Percentiles rank a stretch among this genome's conserved stretches.
These are phyloP conservation scores for Hemileia vastatrix DNA, from an alignment of 1,284 basidiomycete species.

Conservation along the genomic window DNA sequence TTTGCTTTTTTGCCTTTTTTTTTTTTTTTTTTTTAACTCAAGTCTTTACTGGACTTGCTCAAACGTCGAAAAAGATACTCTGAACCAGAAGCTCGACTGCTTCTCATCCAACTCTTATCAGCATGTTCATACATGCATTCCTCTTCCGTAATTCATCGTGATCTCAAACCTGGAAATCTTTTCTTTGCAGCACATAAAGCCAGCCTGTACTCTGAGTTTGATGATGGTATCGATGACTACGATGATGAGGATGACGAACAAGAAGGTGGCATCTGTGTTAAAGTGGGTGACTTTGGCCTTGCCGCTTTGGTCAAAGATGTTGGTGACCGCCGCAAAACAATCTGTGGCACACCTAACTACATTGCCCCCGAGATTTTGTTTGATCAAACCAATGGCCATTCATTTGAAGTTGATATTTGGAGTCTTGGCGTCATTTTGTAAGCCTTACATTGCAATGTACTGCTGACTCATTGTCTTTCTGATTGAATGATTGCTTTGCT, in stretches of 20 bases:
- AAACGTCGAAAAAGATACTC: slow-evolving; percentile 76
- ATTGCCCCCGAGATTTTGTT: slow-evolving; percentile 97
- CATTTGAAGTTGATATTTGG: slow-evolving; percentile 98
- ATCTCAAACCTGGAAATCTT: slow-evolving; percentile 89
- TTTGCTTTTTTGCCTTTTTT: neutral
- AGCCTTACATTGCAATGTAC: slow-evolving; percentile 25
- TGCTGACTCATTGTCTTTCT: neutral
- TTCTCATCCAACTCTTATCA: slow-evolving; percentile 86
- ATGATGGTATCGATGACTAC: slow-evolving; percentile 13
- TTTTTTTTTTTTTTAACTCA: slow-evolving; percentile 46
- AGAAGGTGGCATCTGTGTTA: slow-evolving; percentile 82
- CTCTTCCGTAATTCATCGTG: slow-evolving; percentile 83
- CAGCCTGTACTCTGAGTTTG: slow-evolving; percentile 10
- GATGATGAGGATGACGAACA: slow-evolving; percentile 10
- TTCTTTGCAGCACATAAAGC: slow-evolving; percentile 52
- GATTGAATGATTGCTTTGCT: neutral
- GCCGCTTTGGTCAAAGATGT: slow-evolving; percentile 93
- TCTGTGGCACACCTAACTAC: slow-evolving; percentile 97
- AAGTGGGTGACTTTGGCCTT: slow-evolving; percentile 94
- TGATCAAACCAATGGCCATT: slow-evolving; percentile 88
- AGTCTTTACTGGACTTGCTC: slow-evolving; percentile 73
- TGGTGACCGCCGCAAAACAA: slow-evolving; percentile 74
- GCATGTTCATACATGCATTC: slow-evolving; percentile 95
- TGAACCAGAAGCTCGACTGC: slow-evolving; percentile 84
- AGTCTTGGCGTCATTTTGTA: slow-evolving; percentile 85